These are phyloP conservation scores for Ceratocystis ficicola DNA, from an alignment of 2,329 filamentous ascomycete genomes.

Conservation along the genomic window DNA sequence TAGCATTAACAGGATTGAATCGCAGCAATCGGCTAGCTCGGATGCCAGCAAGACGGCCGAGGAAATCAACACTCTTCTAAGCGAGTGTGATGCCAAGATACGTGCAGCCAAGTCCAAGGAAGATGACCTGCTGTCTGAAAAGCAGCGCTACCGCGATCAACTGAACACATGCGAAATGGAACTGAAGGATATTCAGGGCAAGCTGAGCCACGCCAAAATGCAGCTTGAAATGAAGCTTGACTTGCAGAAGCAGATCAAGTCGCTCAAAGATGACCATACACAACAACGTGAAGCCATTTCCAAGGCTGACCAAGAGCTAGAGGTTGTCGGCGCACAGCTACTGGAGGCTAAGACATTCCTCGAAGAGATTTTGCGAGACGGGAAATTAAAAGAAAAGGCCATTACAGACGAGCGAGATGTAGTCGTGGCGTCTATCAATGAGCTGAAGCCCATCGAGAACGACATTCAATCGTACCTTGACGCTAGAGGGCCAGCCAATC, in stretches of 20 bases:
- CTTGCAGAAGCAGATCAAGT: slow-evolving; percentile 58
- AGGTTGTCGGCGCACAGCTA: slow-evolving; percentile 62
- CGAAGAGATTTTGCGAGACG: slow-evolving; percentile 62
- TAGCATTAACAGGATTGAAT: slow-evolving; percentile 62
- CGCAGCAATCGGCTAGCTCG: slow-evolving; percentile 54
- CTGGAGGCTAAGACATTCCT: slow-evolving; percentile 61
- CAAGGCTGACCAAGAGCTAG: slow-evolving; percentile 58
- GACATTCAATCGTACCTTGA: slow-evolving; percentile 73
- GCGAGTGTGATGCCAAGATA: slow-evolving; percentile 53
- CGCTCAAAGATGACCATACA: slow-evolving; percentile 54
- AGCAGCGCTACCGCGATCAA: slow-evolving; percentile 56
- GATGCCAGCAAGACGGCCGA: slow-evolving; percentile 44
- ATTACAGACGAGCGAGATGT: slow-evolving; percentile 58
- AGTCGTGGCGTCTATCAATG: slow-evolving; percentile 61
- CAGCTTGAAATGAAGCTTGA: slow-evolving; percentile 71
- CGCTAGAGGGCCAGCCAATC: slow-evolving; percentile 58
- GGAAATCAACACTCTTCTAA: slow-evolving; percentile 69
- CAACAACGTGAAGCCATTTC: slow-evolving; percentile 60
- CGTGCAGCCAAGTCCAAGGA: slow-evolving; percentile 52
- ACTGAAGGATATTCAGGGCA: slow-evolving; percentile 60
- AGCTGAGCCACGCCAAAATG: slow-evolving; percentile 56
- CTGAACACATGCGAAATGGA: slow-evolving; percentile 65
- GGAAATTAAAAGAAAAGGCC: slow-evolving; percentile 59
- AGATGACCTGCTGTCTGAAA: slow-evolving; percentile 53
- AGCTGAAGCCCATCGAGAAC: slow-evolving; percentile 60